Percentiles rank a stretch among this genome's conserved stretches.
These are phyloP conservation scores for Chaetoceros muelleri DNA, from an alignment of 108 stramenopile genomes.

Conservation along the genomic window DNA sequence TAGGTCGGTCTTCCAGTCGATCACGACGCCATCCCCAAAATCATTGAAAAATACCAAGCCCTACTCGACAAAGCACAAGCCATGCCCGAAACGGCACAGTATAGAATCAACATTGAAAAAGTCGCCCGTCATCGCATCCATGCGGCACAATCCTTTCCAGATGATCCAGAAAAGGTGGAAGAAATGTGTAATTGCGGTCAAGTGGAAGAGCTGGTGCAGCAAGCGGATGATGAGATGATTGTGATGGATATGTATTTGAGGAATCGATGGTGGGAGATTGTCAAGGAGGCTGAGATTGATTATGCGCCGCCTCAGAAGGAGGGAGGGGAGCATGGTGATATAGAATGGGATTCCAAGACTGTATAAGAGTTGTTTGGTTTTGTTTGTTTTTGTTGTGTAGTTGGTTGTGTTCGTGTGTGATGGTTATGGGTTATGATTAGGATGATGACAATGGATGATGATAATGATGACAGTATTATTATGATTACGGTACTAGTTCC, in stretches of 20 bases:
- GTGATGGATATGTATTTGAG: conserved; percentile 82
- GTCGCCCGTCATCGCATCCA: conserved; percentile 68
- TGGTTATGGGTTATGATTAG: too few relatives aligned
- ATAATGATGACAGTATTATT: too few relatives aligned
- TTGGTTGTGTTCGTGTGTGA: too few relatives aligned
- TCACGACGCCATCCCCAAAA: conserved; percentile 74
- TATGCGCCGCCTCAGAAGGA: conserved; percentile 8
- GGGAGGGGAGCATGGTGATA: neutral
- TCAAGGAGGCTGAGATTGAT: conserved; percentile 39
- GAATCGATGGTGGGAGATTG: conserved; percentile 69
- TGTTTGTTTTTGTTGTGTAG: too few relatives aligned
- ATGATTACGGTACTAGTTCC: too few relatives aligned
- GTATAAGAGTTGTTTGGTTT: too few relatives aligned
- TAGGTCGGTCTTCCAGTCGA: conserved; percentile 81
- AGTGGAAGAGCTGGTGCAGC: conserved; percentile 85
- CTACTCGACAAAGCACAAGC: conserved; percentile 74
- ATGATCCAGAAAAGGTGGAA: conserved; percentile 82
- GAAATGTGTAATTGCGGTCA: conserved; percentile 81
- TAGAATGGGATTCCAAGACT: neutral
- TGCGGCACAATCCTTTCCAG: conserved; percentile 48
- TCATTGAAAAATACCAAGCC: conserved; percentile 70
- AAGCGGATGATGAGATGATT: conserved; percentile 84
- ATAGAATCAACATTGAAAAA: conserved; percentile 75
- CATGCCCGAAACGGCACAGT: conserved; percentile 78
- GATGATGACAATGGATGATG: too few relatives aligned